Evolutionary conservation across 148 eudicot species (phyloP), one percentile per base, ranked within the genome.

Genomic region (Nepenthes gracilis): DNA sequence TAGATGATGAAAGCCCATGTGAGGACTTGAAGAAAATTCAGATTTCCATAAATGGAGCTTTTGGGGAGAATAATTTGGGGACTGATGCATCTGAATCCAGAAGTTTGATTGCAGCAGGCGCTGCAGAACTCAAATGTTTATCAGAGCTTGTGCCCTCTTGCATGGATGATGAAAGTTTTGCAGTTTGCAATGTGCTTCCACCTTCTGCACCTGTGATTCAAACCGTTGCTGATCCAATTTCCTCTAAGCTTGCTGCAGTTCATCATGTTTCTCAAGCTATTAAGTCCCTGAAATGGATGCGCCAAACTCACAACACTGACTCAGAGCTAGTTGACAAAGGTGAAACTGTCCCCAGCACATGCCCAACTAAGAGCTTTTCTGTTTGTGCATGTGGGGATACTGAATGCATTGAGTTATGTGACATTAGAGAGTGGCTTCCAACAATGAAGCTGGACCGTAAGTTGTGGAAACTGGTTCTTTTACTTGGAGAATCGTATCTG

Each of bases 191-290:
- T 54, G 36, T 67, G 69, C 62, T 74, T 48, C 43, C 79, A 64
- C 33, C 76, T 58, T 64, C 80, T 56, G 72, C 68, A 62, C 67
- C 69, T 67, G 59, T 64, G 48, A 72, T 79, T 57, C 75, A 77
- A 72, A 62, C 75, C 55, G 67, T 79, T 66, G 63, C 73, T 38
- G 94, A 92, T 80, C 85, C 83, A 57, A 68, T 86, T 47, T 82
- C 91, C 68, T 77, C 96, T 40, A 92, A 82, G 75, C 80, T 86
- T 54, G 85, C 95, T 61, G 99, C 99, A 33, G 82, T 93, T 55
- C 96, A 93, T 77, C 99, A 93, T 72, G 86, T 93, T 70, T 88
- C 96, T 69, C 99, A 84, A 72, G 99, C 99, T 67, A 93, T 93
- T 52, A 93, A 93, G 82, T 84, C 90, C 43, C 74, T 93, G 62